Conservation (phyloP, 257 asterid genomes). For the Solanum appendiculatum region DNA sequence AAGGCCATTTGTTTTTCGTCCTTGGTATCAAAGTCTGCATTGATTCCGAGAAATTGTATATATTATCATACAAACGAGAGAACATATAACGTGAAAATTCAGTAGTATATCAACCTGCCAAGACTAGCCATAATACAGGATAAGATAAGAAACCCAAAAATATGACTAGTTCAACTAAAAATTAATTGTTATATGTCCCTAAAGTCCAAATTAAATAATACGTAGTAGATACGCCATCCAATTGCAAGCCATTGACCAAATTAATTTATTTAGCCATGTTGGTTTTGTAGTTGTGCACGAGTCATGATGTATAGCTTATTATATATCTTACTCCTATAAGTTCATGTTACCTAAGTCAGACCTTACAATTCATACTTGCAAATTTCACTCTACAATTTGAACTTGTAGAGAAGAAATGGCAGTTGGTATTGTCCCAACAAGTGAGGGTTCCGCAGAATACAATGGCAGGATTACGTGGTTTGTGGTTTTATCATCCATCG, state of each 20-base stretch:
- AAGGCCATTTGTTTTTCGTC: background rate
- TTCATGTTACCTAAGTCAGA: background rate
- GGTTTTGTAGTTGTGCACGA: background rate
- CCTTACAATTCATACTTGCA: background rate
- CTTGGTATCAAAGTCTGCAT: background rate
- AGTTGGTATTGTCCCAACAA: background rate
- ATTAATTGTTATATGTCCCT: background rate
- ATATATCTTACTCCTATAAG: background rate
- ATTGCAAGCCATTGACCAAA: background rate
- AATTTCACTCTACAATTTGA: background rate
- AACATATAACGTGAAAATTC: background rate
- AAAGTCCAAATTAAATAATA: background rate
- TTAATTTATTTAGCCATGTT: background rate
- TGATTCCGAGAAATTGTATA: background rate
- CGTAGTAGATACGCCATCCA: background rate
- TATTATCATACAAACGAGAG: too few relatives aligned
- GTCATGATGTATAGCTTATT: background rate
- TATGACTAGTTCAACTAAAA: background rate
- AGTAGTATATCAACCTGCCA: background rate
- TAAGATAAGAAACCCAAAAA: background rate
- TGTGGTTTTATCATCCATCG: slow-evolving; percentile 14
- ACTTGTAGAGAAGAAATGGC: slow-evolving; percentile 5
- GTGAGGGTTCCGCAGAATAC: slow-evolving; percentile 1
- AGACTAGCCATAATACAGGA: background rate
- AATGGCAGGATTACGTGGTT: slow-evolving; percentile 17